Evolutionary conservation across 73 alveolate genomes (phyloP).

Genomic region (Stentor roeselii): DNA sequence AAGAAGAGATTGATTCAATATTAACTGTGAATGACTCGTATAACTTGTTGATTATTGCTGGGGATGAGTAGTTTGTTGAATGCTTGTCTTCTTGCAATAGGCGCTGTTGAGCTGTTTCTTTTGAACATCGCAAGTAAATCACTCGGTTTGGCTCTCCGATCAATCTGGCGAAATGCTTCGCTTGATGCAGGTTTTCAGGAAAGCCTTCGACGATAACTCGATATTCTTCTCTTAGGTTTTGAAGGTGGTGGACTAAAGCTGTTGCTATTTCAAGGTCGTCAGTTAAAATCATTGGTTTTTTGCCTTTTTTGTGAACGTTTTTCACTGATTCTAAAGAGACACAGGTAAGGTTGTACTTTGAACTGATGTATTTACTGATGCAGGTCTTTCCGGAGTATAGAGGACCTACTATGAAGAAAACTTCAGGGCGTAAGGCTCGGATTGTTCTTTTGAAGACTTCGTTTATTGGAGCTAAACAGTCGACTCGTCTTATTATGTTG

Average conservation of each 20-base stretch:
- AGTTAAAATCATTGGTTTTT: conserved; percentile 25
- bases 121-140: conserved; percentile 46
- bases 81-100: conserved; percentile 47
- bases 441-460: conserved; percentile 65
- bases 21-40: conserved; percentile 38
- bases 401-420: conserved; percentile 76
- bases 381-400: conserved; percentile 77
- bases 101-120: conserved; percentile 60
- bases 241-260: conserved; percentile 41
- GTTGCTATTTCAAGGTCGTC: conserved; percentile 48
- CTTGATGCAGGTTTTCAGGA: conserved; percentile 73
- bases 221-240: conserved; percentile 50
- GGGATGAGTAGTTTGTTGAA: conserved; percentile 36
- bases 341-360: conserved; percentile 56
- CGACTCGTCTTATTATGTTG: conserved; percentile 66
- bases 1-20: conserved; percentile 28
- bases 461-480: conserved; percentile 57
- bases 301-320: conserved; percentile 33
- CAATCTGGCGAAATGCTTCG: conserved; percentile 55
- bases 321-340: conserved; percentile 61
- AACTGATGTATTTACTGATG: conserved; percentile 55
- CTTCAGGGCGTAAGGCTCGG: conserved; percentile 70
- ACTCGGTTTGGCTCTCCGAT: conserved; percentile 46
- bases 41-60: conserved; percentile 33
- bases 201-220: conserved; percentile 74